Conservation (phyloP, 306 rosid genomes). For the Acacia melanoxylon region DNA sequence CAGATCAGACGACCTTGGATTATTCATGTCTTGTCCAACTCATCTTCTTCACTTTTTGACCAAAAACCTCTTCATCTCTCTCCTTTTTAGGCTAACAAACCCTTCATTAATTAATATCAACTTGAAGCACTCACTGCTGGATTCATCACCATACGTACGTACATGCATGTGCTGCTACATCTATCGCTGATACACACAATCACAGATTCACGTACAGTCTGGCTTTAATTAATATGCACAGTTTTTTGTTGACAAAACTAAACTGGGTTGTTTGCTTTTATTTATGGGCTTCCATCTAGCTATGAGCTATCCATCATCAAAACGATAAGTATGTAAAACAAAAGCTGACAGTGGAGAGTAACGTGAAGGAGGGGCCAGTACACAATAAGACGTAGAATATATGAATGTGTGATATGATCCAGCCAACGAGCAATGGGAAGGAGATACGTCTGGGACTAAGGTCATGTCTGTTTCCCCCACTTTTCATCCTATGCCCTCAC, state of each 20-base stretch:
- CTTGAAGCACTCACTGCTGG: background rate
- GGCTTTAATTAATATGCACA: background rate
- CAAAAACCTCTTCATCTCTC: background rate
- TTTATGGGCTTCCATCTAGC: background rate
- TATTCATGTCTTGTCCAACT: constrained; percentile 33
- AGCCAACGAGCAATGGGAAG: background rate
- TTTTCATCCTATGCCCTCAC: background rate
- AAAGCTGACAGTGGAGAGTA: background rate
- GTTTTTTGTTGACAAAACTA: background rate
- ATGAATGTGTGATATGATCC: background rate
- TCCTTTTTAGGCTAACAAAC: background rate
- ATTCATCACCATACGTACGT: constrained; percentile 1
- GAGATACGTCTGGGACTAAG: background rate
- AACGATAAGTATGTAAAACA: background rate
- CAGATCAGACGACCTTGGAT: background rate
- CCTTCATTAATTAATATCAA: background rate
- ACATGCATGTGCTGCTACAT: constrained; percentile 14
- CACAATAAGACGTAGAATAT: too few relatives aligned
- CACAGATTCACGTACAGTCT: background rate
- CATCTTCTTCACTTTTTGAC: constrained; percentile 10
- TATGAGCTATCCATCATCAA: background rate
- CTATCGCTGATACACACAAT: background rate
- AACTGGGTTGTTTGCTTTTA: too few relatives aligned
- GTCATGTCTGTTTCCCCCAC: background rate
- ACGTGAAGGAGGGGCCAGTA: too few relatives aligned